Evolutionary conservation across 2,329 filamentous ascomycete genomes (phyloP).

Genomic region (Colletotrichum theobromicola): DNA sequence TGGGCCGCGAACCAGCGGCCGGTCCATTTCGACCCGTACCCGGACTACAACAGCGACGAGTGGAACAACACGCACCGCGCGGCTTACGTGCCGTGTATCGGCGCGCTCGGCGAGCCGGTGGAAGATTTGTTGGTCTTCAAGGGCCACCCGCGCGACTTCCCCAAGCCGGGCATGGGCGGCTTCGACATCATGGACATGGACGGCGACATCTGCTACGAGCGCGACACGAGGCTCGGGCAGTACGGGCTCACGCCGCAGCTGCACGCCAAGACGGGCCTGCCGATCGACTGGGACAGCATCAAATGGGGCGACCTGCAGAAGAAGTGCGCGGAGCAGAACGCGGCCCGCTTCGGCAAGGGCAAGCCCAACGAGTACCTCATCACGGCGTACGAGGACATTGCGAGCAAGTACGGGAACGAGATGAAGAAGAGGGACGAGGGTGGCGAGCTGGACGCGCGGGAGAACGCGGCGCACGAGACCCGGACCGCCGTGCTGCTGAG

Average conservation of each 20-base stretch:
- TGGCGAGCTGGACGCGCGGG: not conserved
- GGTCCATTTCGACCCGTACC: slow-evolving; percentile 73
- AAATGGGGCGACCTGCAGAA: slow-evolving; percentile 77
- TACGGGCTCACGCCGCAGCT: slow-evolving; percentile 62
- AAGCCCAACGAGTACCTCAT: slow-evolving; percentile 48
- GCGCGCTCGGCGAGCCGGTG: slow-evolving; percentile 63
- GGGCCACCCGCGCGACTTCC: slow-evolving; percentile 63
- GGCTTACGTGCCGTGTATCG: slow-evolving; percentile 67
- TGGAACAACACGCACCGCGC: slow-evolving; percentile 66
- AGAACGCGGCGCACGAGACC: not conserved
- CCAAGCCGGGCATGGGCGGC: slow-evolving; percentile 66
- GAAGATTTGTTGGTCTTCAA: slow-evolving; percentile 71
- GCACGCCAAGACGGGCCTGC: slow-evolving; percentile 46
- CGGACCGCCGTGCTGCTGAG: slow-evolving; percentile 79
- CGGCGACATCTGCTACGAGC: slow-evolving; percentile 70
- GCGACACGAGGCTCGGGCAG: slow-evolving; percentile 71
- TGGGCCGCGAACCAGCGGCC: slow-evolving; percentile 44
- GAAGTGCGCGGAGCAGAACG: slow-evolving; percentile 69
- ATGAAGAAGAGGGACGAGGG: not conserved
- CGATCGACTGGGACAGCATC: slow-evolving; percentile 65
- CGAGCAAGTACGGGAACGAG: slow-evolving; percentile 6
- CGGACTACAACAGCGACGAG: slow-evolving; percentile 66
- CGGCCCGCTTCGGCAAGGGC: slow-evolving; percentile 61
- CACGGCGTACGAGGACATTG: slow-evolving; percentile 34
- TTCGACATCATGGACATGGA: slow-evolving; percentile 66